phyloP scores from a whole-genome alignment of 768 basidiomycete genomes.

The Boletus reticulatus region DNA sequence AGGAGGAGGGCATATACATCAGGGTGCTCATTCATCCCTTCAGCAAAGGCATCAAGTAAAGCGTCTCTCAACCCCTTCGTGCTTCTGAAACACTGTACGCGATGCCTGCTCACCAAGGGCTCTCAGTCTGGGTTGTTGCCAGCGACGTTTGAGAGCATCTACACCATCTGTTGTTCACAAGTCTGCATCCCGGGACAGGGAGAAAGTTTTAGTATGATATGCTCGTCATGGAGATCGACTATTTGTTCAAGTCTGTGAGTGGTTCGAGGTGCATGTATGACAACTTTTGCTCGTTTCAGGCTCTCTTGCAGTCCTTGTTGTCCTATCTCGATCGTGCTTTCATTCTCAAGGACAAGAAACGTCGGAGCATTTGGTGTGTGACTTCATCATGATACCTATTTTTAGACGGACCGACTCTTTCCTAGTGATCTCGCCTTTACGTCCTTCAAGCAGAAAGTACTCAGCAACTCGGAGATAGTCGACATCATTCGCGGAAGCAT shows the following conservation, averaged over 20 bases:
- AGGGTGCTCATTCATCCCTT: not conserved
- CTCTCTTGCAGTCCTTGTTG: conserved; percentile 58
- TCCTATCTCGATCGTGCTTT: conserved; percentile 73
- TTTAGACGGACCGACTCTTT: not conserved
- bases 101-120: conserved; percentile 40
- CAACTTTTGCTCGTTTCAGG: conserved; percentile 33
- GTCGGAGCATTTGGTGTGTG: conserved; percentile 46
- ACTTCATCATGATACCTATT: not conserved
- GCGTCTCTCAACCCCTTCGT: conserved; percentile 19
- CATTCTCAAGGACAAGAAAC: conserved; percentile 40
- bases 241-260: conserved; percentile 53
- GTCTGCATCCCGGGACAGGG: conserved; percentile 55
- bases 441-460: conserved; percentile 50
- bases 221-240: conserved; percentile 60
- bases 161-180: conserved; percentile 51
- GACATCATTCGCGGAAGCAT: conserved; percentile 45
- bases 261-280: conserved; percentile 43
- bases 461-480: conserved; percentile 46
- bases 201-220: conserved; percentile 56
- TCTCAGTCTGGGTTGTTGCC: conserved; percentile 33
- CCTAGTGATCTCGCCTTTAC: conserved; percentile 55
- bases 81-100: conserved; percentile 37
- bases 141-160: conserved; percentile 56
- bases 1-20: not conserved
- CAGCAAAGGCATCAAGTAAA: conserved; percentile 12